Evolutionary conservation across 495 filamentous ascomycete genomes (phyloP).

Genomic region (Cercophora samala): DNA sequence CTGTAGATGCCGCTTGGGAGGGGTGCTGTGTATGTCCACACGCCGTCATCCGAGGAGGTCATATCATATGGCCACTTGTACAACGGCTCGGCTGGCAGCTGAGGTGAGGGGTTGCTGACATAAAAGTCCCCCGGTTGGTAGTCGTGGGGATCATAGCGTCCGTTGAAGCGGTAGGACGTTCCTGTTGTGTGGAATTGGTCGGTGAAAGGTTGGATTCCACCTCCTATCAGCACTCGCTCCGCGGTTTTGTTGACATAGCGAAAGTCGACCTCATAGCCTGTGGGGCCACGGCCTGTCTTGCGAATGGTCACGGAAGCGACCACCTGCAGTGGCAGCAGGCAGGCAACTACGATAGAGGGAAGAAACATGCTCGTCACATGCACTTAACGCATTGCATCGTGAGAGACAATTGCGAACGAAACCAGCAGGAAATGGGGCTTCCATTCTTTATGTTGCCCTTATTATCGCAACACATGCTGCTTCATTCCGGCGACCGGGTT

Average conservation of each 20-base stretch:
- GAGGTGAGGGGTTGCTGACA: constrained; percentile 24
- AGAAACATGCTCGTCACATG: neutral
- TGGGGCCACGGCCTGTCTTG: constrained; percentile 31
- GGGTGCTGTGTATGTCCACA: constrained; percentile 34
- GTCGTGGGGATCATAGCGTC: constrained; percentile 29
- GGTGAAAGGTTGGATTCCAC: constrained; percentile 30
- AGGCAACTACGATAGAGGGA: neutral
- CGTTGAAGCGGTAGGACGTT: constrained; percentile 22
- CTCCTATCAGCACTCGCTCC: constrained; percentile 32
- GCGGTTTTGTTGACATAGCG: constrained; percentile 32
- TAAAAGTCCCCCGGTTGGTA: constrained; percentile 35
- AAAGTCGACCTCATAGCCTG: constrained; percentile 36
- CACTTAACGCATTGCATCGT: no score
- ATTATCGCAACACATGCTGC: neutral
- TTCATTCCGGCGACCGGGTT: neutral
- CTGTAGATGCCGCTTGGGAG: constrained; percentile 34
- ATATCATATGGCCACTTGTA: constrained; percentile 37
- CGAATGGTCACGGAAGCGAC: constrained; percentile 32
- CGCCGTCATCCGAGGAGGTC: constrained; percentile 23
- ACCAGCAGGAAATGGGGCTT: no score
- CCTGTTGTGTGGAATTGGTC: constrained; percentile 35
- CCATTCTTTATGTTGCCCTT: no score
- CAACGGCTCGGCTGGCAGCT: constrained; percentile 14
- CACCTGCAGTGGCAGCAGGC: neutral
- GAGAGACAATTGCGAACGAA: no score